Conservation (phyloP, 2,329 filamentous ascomycete genomes). For the Clarireedia sp. region DNA sequence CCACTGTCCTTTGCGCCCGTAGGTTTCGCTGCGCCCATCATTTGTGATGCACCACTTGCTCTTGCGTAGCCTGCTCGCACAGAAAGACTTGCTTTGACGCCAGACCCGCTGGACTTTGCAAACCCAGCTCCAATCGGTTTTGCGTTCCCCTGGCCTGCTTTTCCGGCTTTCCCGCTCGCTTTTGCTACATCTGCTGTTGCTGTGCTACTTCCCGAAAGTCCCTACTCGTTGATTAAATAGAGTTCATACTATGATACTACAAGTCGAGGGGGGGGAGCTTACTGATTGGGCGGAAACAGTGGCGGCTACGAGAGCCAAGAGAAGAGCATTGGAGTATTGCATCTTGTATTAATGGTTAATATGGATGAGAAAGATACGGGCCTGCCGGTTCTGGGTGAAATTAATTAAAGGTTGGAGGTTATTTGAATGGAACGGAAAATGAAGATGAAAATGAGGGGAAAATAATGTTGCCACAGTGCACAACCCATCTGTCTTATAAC, state of each 20-base stretch:
- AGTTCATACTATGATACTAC: too few species aligned
- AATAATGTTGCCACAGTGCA: background rate
- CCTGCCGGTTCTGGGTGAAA: background rate
- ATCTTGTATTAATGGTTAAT: constrained; percentile 16
- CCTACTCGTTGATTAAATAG: constrained; percentile 6
- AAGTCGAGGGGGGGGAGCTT: background rate
- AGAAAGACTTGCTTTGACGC: background rate
- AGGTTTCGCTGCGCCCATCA: background rate
- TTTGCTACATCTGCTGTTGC: background rate
- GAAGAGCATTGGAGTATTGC: constrained; percentile 23
- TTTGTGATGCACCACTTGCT: background rate
- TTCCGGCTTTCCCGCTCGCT: background rate
- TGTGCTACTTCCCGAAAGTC: background rate
- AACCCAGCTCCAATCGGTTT: too few species aligned
- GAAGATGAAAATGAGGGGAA: background rate
- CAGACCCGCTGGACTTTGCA: background rate
- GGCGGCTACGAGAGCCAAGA: constrained; percentile 19
- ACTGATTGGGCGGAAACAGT: constrained; percentile 17
- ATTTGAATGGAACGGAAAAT: background rate
- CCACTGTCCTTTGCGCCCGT: background rate
- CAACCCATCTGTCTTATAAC: background rate
- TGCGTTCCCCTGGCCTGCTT: too few species aligned
- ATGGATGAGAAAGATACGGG: background rate
- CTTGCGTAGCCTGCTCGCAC: background rate
- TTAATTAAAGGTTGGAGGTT: background rate